phyloP scores from a whole-genome alignment of 768 basidiomycete genomes.

The Mycena epipterygia region DNA sequence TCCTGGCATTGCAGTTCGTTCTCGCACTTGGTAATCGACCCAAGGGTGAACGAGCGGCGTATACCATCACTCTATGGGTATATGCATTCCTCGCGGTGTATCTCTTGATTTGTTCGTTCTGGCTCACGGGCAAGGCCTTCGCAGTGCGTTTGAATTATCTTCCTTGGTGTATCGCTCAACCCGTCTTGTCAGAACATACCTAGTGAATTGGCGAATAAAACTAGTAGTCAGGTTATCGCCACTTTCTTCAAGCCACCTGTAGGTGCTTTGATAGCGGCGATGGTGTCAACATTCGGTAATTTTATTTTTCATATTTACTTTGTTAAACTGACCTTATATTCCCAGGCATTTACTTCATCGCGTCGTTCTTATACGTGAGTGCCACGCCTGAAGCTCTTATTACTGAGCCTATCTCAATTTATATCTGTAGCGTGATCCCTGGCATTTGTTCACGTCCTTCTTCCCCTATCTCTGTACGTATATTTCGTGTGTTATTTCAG shows the following conservation, averaged over 20 bases:
- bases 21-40: slow-evolving; percentile 70
- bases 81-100: slow-evolving; percentile 89
- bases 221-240: slow-evolving; percentile 61
- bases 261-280: slow-evolving; percentile 87
- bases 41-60: slow-evolving; percentile 76
- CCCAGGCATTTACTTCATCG: slow-evolving; percentile 76
- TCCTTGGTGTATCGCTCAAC: neutral
- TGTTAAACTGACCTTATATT: neutral
- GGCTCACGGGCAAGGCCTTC: slow-evolving; percentile 87
- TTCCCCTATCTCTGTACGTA: slow-evolving; percentile 80
- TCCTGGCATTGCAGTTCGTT: slow-evolving; percentile 78
- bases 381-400: neutral
- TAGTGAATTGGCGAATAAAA: slow-evolving; percentile 60
- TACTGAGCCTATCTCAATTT: neutral
- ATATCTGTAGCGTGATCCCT: slow-evolving; percentile 85
- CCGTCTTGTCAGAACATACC: slow-evolving; percentile 64
- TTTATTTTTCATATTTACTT: neutral
- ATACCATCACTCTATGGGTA: slow-evolving; percentile 81
- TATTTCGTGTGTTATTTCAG: neutral
- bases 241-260: slow-evolving; percentile 83
- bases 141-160: slow-evolving; percentile 61
- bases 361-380: slow-evolving; percentile 65
- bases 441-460: slow-evolving; percentile 98
- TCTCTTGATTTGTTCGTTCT: slow-evolving; percentile 88
- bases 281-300: slow-evolving; percentile 87